Evolutionary conservation across 805 yeast species (phyloP), one percentile per base, ranked within the genome.

Genomic region (Saturnispora gosingensis): DNA sequence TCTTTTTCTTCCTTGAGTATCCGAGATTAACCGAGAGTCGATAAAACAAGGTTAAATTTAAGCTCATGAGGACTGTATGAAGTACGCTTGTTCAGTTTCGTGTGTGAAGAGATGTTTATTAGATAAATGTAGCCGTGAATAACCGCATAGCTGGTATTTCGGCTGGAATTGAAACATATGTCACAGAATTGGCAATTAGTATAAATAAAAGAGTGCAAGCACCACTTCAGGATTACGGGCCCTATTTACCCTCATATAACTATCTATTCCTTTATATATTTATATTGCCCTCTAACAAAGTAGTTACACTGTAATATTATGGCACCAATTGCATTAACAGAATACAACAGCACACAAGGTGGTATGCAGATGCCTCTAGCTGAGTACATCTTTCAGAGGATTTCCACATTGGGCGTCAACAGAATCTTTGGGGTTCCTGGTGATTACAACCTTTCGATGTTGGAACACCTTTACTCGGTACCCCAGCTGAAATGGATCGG

Each of bases 401-500:
- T 85, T 8, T 77, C 76, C 46, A 61, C 77, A 6, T 67, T 78
- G 27, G 82, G 78, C 43, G 77, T 84, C 3, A 71, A 73, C 53
- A 76, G 87, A 1, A 68, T 83, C 11, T 85, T 85, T 66, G 90
- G 90, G 48, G 87, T 85, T 24, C 90, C 91, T 1, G 93, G 91
- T 32, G 90, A 85, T 60, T 85, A 81, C 69, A 83, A 84, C 64
- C 67, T 84, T 56, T 73, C 76, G 5, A 68, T 87, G 24, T 69
- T 87, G 59, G 96, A 87, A 64, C 80, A 83, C 60, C 63, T 85
- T 45, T 82, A 85, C 60, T 67, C 76, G 8, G 67, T 73, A 38
- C 55, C 58, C 5, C 62, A 71, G 9, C 64, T 84, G 58, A 68
- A 78, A 49, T 88, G 95, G 87, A 73, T 86, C 46, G 96, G 96